Evolutionary conservation across 129 eudicot species (phyloP).

Genomic region (Centella asiatica): DNA sequence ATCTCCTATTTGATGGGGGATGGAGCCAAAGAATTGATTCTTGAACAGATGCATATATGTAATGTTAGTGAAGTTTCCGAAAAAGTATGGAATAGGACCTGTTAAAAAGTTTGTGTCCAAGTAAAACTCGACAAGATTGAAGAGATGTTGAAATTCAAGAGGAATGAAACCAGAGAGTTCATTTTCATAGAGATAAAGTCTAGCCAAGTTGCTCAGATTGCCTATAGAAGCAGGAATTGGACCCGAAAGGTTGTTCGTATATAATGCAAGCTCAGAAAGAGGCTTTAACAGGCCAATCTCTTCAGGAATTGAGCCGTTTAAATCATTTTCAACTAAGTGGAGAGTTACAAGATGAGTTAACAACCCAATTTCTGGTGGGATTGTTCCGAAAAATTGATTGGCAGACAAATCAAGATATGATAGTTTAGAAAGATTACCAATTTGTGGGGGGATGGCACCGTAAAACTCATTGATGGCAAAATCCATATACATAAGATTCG

Average conservation of each 20-base stretch:
- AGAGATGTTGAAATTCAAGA: slow-evolving; percentile 1
- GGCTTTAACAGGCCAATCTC: neutral
- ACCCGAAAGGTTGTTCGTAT: slow-evolving; percentile 11
- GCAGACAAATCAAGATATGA: too few species aligned
- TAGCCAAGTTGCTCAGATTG: too few species aligned
- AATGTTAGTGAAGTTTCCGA: slow-evolving; percentile 20
- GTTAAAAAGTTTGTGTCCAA: slow-evolving; percentile 11
- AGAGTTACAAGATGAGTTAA: slow-evolving; percentile 15
- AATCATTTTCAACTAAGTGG: slow-evolving; percentile 5
- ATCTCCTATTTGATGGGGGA: slow-evolving; percentile 28
- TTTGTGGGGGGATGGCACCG: slow-evolving; percentile 16
- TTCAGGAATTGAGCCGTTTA: slow-evolving; percentile 15
- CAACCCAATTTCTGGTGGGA: slow-evolving; percentile 32
- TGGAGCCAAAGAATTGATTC: slow-evolving; percentile 24
- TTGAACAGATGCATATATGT: neutral
- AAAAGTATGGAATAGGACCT: slow-evolving; percentile 17
- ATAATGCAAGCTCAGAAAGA: slow-evolving; percentile 10
- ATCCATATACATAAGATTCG: slow-evolving; percentile 16
- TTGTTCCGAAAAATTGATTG: too few species aligned
- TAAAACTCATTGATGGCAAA: slow-evolving; percentile 16
- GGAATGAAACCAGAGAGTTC: slow-evolving; percentile 8
- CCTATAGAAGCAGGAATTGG: too few species aligned
- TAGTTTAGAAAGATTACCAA: too few species aligned
- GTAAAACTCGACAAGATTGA: slow-evolving; percentile 12
- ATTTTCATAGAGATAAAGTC: neutral